Percentiles rank a stretch among this genome's conserved stretches.
These are phyloP conservation scores for Triangularia setosa DNA, from an alignment of 2,329 filamentous ascomycete species.

Conservation along the genomic window DNA sequence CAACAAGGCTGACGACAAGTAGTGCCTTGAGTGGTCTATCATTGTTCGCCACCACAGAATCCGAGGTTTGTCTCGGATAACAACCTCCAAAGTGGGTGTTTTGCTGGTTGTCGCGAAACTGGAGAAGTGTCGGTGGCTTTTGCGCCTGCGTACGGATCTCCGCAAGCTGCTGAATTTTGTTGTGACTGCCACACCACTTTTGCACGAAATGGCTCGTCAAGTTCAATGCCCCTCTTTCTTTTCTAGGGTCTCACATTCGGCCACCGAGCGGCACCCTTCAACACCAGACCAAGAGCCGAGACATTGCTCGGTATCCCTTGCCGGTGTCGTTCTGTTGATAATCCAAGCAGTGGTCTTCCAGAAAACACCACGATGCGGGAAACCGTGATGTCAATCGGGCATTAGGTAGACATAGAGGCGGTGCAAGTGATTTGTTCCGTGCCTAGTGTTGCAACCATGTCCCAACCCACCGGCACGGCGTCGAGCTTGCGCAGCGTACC, in stretches of 20 bases:
- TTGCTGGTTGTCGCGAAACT: not conserved
- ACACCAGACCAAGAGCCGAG: not conserved
- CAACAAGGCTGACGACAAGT: constrained; percentile 1
- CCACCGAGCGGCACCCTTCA: not conserved
- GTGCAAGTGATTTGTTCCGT: not conserved
- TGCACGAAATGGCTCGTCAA: not conserved
- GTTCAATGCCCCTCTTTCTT: not conserved
- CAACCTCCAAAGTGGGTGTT: not conserved
- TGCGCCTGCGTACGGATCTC: not conserved
- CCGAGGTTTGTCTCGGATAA: not conserved
- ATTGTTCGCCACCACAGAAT: not conserved
- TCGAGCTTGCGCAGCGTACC: not conserved
- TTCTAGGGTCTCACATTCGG: not conserved
- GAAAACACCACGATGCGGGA: not conserved
- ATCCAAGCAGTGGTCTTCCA: not conserved
- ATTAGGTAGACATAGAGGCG: not conserved
- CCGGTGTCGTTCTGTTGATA: not conserved
- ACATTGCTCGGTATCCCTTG: not conserved
- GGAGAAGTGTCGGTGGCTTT: not conserved
- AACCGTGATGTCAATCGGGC: constrained; percentile 1
- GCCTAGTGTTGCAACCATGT: not conserved
- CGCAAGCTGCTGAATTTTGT: not conserved
- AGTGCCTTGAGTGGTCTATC: not conserved
- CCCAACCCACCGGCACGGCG: not conserved
- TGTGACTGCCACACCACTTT: not conserved